A percentile compares a stretch with the other conserved stretches of the same genome.
Evolutionary conservation across 768 basidiomycete species (phyloP).

Genomic region (Rubroboletus satanas): DNA sequence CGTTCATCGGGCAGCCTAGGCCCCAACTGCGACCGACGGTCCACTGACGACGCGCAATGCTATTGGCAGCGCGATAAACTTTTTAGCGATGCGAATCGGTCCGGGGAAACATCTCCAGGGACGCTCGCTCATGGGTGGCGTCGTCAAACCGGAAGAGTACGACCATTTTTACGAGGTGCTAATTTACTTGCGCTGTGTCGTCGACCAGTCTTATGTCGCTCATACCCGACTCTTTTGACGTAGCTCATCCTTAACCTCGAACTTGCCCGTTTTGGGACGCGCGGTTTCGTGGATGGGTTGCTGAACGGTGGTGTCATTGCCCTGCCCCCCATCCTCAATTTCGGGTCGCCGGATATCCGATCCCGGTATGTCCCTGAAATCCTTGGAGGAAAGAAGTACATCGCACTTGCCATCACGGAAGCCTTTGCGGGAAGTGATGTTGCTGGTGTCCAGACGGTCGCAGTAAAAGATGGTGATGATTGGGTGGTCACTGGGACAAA

Average conservation of each 20-base stretch:
- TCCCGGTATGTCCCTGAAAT: constrained; percentile 70
- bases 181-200: not conserved
- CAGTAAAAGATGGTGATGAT: constrained; percentile 76
- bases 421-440: constrained; percentile 92
- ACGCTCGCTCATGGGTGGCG: constrained; percentile 69
- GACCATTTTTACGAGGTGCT: constrained; percentile 90
- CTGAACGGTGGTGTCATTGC: constrained; percentile 81
- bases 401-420: constrained; percentile 89
- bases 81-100: constrained; percentile 67
- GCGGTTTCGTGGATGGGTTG: constrained; percentile 86
- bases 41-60: not conserved
- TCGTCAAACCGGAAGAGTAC: constrained; percentile 80
- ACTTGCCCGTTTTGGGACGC: constrained; percentile 75
- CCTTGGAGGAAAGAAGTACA: constrained; percentile 74
- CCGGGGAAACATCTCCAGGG: constrained; percentile 88
- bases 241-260: constrained; percentile 81
- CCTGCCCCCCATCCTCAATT: constrained; percentile 88
- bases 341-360: constrained; percentile 70
- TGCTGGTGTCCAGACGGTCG: constrained; percentile 78
- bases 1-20: too few species aligned
- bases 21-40: not conserved
- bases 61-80: constrained; percentile 50
- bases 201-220: not conserved
- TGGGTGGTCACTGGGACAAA: constrained; percentile 94
- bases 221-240: not conserved